Base-by-base conservation (phyloP, 495 filamentous ascomycete genomes). In the Trichoderma erinaceum region DNA sequence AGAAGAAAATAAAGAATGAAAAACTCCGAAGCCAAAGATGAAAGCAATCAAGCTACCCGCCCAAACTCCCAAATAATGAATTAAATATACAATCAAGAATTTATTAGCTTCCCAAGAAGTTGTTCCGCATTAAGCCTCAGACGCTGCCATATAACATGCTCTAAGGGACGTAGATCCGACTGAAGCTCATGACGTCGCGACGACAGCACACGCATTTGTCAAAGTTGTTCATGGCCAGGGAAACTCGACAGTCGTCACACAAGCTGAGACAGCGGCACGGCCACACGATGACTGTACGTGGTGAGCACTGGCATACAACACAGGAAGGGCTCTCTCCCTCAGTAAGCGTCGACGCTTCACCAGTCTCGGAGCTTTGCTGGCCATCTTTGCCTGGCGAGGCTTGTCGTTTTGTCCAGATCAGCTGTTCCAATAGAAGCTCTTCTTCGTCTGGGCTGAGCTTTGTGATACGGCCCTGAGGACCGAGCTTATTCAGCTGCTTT, bases 151-250 rank as follows among this genome's bases (percentile, higher is more conserved):
- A 38, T 46, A 18, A 35, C 10, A 38, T 13, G 43, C 84, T 75
- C 8, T 12, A 96, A 35, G 95, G 95, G 38, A 98, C 93, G 84
- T 90, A 99, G 72, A 99, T 84, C 70, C 93, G 85, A 68, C 89
- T 89, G 77, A 95, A 98, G 27, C 92, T 94, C 35, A 85, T 86
- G 29, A 97, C 90, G 69, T 94, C 90, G 69, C 90, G 85, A 64
- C 95, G 83, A 75, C 95, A 98, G 70, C 94, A 97, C 25, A 97
- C 92, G 71, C 95, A 99, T 71, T 89, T 94, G 56, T 92, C 89
- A 73, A 94, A 97, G 77, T 98, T 98, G 72, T 96, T 97, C 90
- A 96, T 91, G 10, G 95, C 95, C 41, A 99, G 84, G 66, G 90
- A 92, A 29, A 99, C 89, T 23, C 95, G 83, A 76, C 95, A 98